Evolutionary conservation across 176 grass and related monocot species (phyloP), one percentile per base, ranked within the genome.

Genomic region (Triticum timopheevii): DNA sequence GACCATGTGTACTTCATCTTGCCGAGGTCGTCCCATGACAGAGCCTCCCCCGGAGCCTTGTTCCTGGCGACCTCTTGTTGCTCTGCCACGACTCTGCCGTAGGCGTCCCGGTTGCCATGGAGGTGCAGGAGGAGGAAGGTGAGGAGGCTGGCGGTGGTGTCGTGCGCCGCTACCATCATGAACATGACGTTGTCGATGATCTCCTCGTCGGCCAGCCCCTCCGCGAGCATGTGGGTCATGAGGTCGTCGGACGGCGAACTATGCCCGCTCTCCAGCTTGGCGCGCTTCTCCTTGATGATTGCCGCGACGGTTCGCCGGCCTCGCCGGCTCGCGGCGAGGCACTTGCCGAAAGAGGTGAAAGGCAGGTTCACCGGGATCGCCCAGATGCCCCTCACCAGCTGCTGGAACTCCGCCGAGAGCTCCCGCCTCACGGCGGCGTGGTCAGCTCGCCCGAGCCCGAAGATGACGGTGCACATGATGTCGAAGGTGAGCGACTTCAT

Each of bases 401-500:
- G 67, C 64, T 72, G 65, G 74, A 89, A 89, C 74, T 89, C 90
- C 27, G 63, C 22, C 11, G 24, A 65, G 0, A 92, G 80, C 23
- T 73, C 70, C 22, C 69, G 52, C 22, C 80, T 67, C 23, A 79
- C 75, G 50, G 49, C 25, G 58, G 12, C 77, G 12, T 71, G 23
- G 36, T 3, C n/a, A 7, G 40, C 89, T 35, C 54, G 68, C 34
- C 59, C 49, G 4, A 91, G 50, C 23, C 68, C 62, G 23, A 92
- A 71, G 24, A 91, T 49, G 12, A 72, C 50, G 6, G 72, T 66
- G 72, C 90, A 88, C 62, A 86, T 86, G 70, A 82, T 49, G 52
- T 81, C 81, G 58, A 91, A 91, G 10, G 86, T 88, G 20, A 91
- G 82, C 24, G 15, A 10, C 86, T 91, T 91, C 76, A 81, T 88